Conservation (phyloP, 140 eudicot genomes). For the Stevia rebaudiana region DNA sequence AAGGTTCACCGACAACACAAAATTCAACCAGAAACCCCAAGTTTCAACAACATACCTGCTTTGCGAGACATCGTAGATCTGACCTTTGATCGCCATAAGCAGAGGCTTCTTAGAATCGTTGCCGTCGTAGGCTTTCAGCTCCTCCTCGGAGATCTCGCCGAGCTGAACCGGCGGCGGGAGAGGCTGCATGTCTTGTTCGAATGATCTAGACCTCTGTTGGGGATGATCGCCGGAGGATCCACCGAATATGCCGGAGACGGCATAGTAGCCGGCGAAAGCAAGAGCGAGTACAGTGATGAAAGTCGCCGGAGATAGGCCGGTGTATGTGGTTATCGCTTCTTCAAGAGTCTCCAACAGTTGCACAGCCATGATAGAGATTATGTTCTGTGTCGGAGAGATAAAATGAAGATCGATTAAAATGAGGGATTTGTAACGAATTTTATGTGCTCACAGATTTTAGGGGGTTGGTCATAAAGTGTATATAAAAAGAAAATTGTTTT, state of each 20-base stretch:
- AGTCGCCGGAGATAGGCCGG: slow-evolving; percentile 71
- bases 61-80: slow-evolving; percentile 89
- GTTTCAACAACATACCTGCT: slow-evolving; percentile 51
- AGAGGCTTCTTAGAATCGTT: slow-evolving; percentile 77
- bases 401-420: neutral
- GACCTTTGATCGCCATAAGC: slow-evolving; percentile 96
- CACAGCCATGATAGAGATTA: slow-evolving; percentile 41
- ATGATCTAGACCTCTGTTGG: slow-evolving; percentile 29
- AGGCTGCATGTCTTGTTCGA: slow-evolving; percentile 56
- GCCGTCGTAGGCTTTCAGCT: slow-evolving; percentile 69
- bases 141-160: slow-evolving; percentile 80
- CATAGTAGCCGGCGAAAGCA: slow-evolving; percentile 60
- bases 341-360: slow-evolving; percentile 59
- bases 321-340: slow-evolving; percentile 65
- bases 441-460: slow-evolving; percentile 8
- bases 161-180: slow-evolving; percentile 95
- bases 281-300: slow-evolving; percentile 64
- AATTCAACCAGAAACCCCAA: neutral
- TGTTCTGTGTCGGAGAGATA: neutral
- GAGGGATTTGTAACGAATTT: neutral
- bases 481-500: too few species aligned
- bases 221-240: slow-evolving; percentile 49
- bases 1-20: neutral
- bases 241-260: slow-evolving; percentile 43
- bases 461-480: slow-evolving; percentile 3